Base-by-base conservation (phyloP, 2,329 filamentous ascomycete species). In the Colletotrichum somersetense region DNA sequence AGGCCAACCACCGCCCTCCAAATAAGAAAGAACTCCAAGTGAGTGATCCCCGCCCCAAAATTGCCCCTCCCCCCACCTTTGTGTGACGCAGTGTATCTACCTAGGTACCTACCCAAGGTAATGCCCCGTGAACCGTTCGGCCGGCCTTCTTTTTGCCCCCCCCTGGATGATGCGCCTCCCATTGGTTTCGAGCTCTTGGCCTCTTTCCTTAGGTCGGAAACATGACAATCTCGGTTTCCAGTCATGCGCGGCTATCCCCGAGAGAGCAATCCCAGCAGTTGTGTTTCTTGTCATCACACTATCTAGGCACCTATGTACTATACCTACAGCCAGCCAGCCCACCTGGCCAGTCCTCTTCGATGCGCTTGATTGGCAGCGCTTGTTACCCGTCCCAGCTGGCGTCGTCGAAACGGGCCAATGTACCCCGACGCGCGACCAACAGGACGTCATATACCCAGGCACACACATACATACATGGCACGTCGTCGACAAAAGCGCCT, bases 1-100 rank as follows among this genome's bases (percentile, higher is more conserved):
- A 8, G 18, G 50, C 64, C 68, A 62, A 44, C 44, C 62, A 63
- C 58, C 58, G 6, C 6, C 14, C 26, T 16, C 50, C n/a, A 53
- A 10, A 7, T 30, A 50, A 20, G 16, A 18, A 33, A 52, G n/a
- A 26, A 8, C 14, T 50, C 64, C 55, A 64, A 44, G 42, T 35
- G 40, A 35, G 50, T 35, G 40, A 35, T 65, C 16, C 50, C 18
- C 33, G n/a, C 38, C 35, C 33, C 33, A 20, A 35, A 30, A 61
- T 56, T 69, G 66, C 69, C 69, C 69, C 69, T 72, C 69, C 66
- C 69, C 69, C 70, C 70, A 55, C 69, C 66, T 59, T 69, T 40
- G 55, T 65, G 66, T 69, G 70, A 72, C 70, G 70, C 66, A 62
- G 58, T 42, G 8, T 26, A 26, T 26, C 26, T 26, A 26, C 26